phyloP scores from a whole-genome alignment of 257 asterid genomes.

The Anisodus acutangulus region DNA sequence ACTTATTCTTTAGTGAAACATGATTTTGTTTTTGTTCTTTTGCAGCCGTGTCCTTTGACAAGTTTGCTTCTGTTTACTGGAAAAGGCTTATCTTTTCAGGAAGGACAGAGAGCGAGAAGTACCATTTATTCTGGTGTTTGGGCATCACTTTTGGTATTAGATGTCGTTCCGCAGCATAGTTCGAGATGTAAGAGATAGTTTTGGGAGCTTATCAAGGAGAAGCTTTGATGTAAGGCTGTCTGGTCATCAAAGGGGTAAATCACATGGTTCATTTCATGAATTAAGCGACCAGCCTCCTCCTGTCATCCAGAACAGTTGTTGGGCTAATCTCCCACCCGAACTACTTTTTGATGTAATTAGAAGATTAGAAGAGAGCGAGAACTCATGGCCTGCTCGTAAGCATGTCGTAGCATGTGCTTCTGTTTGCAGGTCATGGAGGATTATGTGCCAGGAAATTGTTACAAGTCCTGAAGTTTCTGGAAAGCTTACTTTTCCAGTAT shows the following conservation, averaged over 20 bases:
- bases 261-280: slow-evolving; percentile 71
- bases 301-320: slow-evolving; percentile 70
- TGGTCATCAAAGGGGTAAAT: slow-evolving; percentile 75
- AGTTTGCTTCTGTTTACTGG: slow-evolving; percentile 27
- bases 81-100: slow-evolving; percentile 27
- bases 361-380: slow-evolving; percentile 92
- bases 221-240: slow-evolving; percentile 71
- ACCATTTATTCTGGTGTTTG: slow-evolving; percentile 29
- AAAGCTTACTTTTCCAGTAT: slow-evolving; percentile 87
- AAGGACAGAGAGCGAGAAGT: slow-evolving; percentile 25
- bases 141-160: slow-evolving; percentile 37
- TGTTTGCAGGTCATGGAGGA: slow-evolving; percentile 91
- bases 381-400: slow-evolving; percentile 89
- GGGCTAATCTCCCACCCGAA: slow-evolving; percentile 97
- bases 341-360: slow-evolving; percentile 78
- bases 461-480: slow-evolving; percentile 74
- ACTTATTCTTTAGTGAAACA: slow-evolving; percentile 35
- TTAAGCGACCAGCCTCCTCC: slow-evolving; percentile 54
- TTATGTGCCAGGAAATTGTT: slow-evolving; percentile 84
- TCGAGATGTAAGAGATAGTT: slow-evolving; percentile 79
- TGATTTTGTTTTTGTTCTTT: slow-evolving; percentile 31
- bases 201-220: slow-evolving; percentile 88
- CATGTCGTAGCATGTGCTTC: slow-evolving; percentile 89
- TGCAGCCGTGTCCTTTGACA: slow-evolving; percentile 45
- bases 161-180: slow-evolving; percentile 96